Evolutionary conservation across 257 asterid genomes (phyloP).

Genomic region (Datura wrightii): DNA sequence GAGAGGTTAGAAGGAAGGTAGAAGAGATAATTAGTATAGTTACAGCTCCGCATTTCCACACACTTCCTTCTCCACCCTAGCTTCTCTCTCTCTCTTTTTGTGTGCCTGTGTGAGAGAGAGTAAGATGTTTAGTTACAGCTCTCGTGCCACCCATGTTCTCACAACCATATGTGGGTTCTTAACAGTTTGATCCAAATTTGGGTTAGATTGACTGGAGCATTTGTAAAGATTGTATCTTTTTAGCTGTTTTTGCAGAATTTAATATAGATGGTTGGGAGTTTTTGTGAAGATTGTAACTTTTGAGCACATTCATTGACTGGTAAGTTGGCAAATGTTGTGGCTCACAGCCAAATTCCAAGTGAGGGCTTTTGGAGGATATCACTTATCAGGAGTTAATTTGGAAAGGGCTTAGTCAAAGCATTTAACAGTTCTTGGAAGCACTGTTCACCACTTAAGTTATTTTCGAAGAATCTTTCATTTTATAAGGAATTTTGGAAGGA

Average conservation of each 20-base stretch:
- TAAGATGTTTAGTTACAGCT: background rate
- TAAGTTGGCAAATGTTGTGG: background rate
- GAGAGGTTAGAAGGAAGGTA: background rate
- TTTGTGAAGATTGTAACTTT: background rate
- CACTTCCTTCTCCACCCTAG: background rate
- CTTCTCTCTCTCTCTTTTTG: background rate
- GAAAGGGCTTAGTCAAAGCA: conserved; percentile 12
- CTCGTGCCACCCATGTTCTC: background rate
- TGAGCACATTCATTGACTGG: background rate
- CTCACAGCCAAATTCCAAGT: background rate
- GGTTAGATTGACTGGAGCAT: background rate
- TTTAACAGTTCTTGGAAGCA: background rate
- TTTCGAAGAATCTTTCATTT: background rate
- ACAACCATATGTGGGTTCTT: background rate
- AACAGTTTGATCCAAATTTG: background rate
- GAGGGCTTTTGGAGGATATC: background rate
- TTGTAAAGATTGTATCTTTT: conserved; percentile 9
- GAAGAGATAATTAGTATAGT: background rate
- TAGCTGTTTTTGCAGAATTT: background rate
- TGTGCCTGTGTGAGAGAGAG: background rate
- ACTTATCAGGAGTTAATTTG: conserved; percentile 11
- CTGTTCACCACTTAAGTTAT: background rate
- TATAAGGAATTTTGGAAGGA: background rate
- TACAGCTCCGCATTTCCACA: background rate
- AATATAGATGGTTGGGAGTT: background rate